Evolutionary conservation across 1,284 basidiomycete genomes (phyloP), one percentile per base, ranked within the genome.

Genomic region (Irpex sp.): DNA sequence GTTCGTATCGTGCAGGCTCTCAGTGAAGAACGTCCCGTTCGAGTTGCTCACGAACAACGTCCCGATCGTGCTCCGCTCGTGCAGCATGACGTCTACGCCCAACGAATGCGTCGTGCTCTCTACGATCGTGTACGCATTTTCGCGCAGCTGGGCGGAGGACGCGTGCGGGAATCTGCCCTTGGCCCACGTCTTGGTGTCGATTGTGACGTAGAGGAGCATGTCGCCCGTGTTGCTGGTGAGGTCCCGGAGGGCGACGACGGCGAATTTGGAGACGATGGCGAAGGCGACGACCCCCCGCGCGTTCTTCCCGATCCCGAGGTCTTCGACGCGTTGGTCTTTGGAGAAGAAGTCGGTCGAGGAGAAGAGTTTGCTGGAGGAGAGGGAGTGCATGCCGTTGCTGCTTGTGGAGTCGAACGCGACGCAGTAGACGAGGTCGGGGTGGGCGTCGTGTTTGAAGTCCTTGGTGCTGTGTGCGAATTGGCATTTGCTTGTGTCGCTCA

Each of bases 61-160:
- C 1, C 96, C 96, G 19, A 95, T 86, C 8, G 84, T 79, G 62
- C 83, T 82, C 49, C 79, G 77, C 58, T 93, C 87, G 59, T 91
- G 86, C 4, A 92, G 80, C 59, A 96, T 83, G 57, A 98, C 95
- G 69, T 99, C 97, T 48, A 99, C 93, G 14, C 91, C 93, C 47
- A 99, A 83, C 9, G 94, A 97, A 71, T 98, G 93, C 0, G 88
- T 87, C 2, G 94, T 96, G 14, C 88, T 90, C 73, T 98, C 95
- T 61, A 99, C 91, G 65, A 99, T 88, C 0, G 96, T 99, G 73
- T 99, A 98, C 8, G 92, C 93, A 70, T 94, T 95, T 74, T 96
- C 93, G 6, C 86, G 82, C 3, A 96, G 80, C 49, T 83, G 82
- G 4, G 91, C 88, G 8, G 86, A 88, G 0, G 85, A 85, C 3